A percentile compares a stretch with the other conserved stretches of the same genome.
These are phyloP conservation scores for Pichia nakasei DNA, from an alignment of 805 yeast species.

Conservation along the genomic window DNA sequence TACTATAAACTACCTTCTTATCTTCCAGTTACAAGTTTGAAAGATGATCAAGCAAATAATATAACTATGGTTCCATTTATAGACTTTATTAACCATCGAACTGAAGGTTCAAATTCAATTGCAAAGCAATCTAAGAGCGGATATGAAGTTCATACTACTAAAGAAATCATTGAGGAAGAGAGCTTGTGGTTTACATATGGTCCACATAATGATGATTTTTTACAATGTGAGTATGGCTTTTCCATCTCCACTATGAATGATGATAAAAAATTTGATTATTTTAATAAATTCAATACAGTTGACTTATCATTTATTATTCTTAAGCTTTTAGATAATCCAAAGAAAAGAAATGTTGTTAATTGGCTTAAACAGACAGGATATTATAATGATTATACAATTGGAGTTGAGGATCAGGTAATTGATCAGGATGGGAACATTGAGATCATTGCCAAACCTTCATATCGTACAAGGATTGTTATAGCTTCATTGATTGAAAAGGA, in stretches of 20 bases:
- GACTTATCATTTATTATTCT: conserved; percentile 10
- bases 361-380: conserved; percentile 44
- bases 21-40: conserved; percentile 28
- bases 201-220: conserved; percentile 75
- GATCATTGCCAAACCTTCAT: conserved; percentile 40
- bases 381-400: conserved; percentile 66
- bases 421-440: background rate
- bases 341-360: background rate
- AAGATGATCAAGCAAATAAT: conserved; percentile 39
- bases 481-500: conserved; percentile 40
- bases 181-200: conserved; percentile 78
- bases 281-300: conserved; percentile 3
- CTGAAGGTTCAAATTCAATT: conserved; percentile 41
- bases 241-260: conserved; percentile 52
- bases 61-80: conserved; percentile 89
- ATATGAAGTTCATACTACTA: conserved; percentile 40
- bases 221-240: conserved; percentile 86
- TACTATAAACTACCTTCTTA: conserved; percentile 53
- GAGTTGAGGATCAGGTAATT: conserved; percentile 15
- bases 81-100: conserved; percentile 73
- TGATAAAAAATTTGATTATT: conserved; percentile 16
- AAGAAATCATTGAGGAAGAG: conserved; percentile 29
- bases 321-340: conserved; percentile 1
- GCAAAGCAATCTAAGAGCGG: conserved; percentile 39
- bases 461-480: conserved; percentile 67